These are phyloP conservation scores for Eudorina sp. DNA, from an alignment of 139 green algal species.

Conservation along the genomic window DNA sequence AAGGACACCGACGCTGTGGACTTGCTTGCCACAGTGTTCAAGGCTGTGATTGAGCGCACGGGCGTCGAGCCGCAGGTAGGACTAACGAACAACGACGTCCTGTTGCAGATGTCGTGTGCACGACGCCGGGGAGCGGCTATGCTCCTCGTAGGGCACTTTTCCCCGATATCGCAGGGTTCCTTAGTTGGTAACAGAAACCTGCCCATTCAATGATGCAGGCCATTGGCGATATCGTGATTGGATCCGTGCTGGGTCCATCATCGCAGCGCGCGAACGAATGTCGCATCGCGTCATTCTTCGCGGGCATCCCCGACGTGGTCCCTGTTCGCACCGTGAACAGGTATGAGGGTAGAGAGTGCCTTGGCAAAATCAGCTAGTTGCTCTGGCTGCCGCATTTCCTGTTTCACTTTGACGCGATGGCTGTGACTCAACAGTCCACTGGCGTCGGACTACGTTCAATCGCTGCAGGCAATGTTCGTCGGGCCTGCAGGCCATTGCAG, in stretches of 20 bases:
- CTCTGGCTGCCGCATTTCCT: too few species aligned
- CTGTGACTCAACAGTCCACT: too few species aligned
- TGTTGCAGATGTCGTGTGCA: too few species aligned
- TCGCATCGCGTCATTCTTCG: slow-evolving; percentile 95
- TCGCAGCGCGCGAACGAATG: slow-evolving; percentile 96
- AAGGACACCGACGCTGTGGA: slow-evolving; percentile 94
- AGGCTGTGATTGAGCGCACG: slow-evolving; percentile 82
- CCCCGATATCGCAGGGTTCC: not conserved
- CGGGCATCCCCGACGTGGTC: slow-evolving; percentile 94
- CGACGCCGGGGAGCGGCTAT: too few species aligned
- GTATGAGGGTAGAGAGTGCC: too few species aligned
- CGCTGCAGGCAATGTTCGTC: slow-evolving; percentile 88
- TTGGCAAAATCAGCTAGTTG: too few species aligned
- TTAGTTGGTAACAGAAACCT: too few species aligned
- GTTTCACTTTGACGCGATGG: too few species aligned
- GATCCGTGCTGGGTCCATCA: slow-evolving; percentile 92
- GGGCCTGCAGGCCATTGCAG: slow-evolving; percentile 95
- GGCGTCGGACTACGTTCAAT: too few species aligned
- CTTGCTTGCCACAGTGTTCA: slow-evolving; percentile 89
- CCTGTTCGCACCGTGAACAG: slow-evolving; percentile 97
- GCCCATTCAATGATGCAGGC: slow-evolving; percentile 70
- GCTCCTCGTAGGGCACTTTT: too few species aligned
- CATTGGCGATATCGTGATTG: slow-evolving; percentile 97
- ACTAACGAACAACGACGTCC: too few species aligned
- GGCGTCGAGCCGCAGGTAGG: slow-evolving; percentile 79